Evolutionary conservation across 2,329 filamentous ascomycete species (phyloP).

Genomic region (Verticillium isaacii): DNA sequence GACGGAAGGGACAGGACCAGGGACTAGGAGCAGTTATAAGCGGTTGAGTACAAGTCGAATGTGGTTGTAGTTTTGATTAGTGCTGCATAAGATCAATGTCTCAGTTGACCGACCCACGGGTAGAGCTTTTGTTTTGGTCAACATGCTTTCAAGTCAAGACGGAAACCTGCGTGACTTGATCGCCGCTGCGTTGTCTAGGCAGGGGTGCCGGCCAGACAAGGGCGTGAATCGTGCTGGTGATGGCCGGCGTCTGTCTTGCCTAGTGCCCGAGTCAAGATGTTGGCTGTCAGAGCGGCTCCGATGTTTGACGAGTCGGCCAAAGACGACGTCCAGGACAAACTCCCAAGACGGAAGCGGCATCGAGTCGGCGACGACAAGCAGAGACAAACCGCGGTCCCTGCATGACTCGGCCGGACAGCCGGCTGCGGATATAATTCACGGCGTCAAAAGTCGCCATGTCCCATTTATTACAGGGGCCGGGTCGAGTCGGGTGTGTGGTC

Average conservation of each 20-base stretch:
- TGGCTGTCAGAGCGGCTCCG: background rate
- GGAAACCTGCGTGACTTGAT: background rate
- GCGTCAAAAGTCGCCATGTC: background rate
- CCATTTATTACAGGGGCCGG: background rate
- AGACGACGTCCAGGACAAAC: background rate
- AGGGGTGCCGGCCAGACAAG: background rate
- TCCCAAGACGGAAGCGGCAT: background rate
- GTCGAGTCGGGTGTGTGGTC: background rate
- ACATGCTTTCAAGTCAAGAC: background rate
- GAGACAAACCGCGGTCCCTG: background rate
- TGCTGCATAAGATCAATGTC: background rate
- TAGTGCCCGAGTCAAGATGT: background rate
- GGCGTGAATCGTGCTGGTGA: background rate
- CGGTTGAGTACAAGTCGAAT: slow-evolving; percentile 18
- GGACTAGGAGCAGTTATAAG: slow-evolving; percentile 18
- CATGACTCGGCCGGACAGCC: background rate
- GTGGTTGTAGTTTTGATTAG: slow-evolving; percentile 30
- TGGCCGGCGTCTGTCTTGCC: background rate
- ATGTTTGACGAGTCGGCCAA: background rate
- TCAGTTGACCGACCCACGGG: background rate
- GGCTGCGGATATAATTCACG: background rate
- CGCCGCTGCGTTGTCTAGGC: background rate
- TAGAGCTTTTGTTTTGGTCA: background rate
- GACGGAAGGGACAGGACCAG: slow-evolving; percentile 2
- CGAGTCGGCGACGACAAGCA: background rate